A percentile compares a stretch with the other conserved stretches of the same genome.
Evolutionary conservation across 108 stramenopile species (phyloP).

Genomic region (Nitzschia sp.): DNA sequence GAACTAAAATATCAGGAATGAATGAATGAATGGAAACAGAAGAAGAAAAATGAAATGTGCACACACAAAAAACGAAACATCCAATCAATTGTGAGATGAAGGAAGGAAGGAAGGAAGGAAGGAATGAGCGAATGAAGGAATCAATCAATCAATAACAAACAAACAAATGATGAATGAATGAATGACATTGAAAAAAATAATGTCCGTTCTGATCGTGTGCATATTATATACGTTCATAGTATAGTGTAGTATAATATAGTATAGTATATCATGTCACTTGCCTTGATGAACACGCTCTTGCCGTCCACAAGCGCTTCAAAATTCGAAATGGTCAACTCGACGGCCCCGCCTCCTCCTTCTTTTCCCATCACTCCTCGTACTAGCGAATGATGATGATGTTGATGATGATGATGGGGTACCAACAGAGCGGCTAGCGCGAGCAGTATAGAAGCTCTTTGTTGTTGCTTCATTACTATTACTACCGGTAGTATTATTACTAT

Average conservation of each 20-base stretch:
- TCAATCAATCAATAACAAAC: neutral
- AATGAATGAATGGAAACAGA: neutral
- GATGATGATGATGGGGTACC: no score
- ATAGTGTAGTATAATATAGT: neutral
- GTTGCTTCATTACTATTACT: no score
- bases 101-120: no score
- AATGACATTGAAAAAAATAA: neutral
- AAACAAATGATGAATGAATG: neutral
- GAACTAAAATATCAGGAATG: neutral
- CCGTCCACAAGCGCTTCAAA: slow-evolving; percentile 53
- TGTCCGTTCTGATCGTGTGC: no score
- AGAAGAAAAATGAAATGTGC: neutral
- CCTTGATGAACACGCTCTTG: slow-evolving; percentile 82
- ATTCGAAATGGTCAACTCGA: slow-evolving; percentile 49
- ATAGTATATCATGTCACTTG: neutral
- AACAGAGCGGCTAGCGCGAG: no score
- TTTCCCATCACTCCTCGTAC: no score
- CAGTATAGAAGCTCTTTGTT: no score
- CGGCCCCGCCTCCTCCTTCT: neutral
- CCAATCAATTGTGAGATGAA: no score
- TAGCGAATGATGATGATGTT: no score
- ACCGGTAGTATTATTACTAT: no score
- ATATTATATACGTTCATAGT: no score
- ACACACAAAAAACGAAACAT: neutral
- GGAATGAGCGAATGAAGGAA: neutral